These are phyloP conservation scores for Neospora caninum DNA, from an alignment of 169 alveolate genomes.

Conservation along the genomic window DNA sequence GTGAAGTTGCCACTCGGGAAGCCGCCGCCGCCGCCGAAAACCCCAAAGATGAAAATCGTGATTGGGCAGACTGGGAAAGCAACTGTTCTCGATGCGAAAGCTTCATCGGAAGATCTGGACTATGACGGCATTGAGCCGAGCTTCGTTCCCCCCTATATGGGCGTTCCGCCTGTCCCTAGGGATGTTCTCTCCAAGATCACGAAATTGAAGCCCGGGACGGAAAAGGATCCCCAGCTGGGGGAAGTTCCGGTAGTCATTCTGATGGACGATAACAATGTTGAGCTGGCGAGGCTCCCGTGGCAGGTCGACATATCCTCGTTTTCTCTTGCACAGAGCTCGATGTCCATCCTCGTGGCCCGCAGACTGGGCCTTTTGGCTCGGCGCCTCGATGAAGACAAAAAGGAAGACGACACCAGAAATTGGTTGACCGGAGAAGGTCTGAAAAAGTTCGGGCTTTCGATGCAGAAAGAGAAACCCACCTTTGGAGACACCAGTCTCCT, in stretches of 20 bases:
- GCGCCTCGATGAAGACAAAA: slow-evolving; percentile 3
- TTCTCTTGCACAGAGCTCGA: slow-evolving; percentile 37
- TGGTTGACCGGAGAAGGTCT: slow-evolving; percentile 41
- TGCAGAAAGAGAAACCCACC: neutral
- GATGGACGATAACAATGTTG: slow-evolving; percentile 40
- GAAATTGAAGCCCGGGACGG: slow-evolving; percentile 33
- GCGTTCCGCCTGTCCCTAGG: neutral
- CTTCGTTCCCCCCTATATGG: neutral
- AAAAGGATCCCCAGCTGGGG: slow-evolving; percentile 16
- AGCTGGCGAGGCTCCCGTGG: slow-evolving; percentile 45
- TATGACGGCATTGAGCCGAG: neutral
- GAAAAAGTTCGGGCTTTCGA: neutral
- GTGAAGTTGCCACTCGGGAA: neutral
- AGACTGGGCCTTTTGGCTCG: slow-evolving; percentile 31
- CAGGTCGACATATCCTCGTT: slow-evolving; percentile 43
- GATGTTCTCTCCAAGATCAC: slow-evolving; percentile 17
- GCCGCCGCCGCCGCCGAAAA: neutral
- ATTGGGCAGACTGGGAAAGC: neutral
- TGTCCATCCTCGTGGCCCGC: slow-evolving; percentile 32
- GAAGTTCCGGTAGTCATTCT: slow-evolving; percentile 21
- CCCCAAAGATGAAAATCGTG: neutral
- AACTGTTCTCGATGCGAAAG: neutral
- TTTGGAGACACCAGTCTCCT: neutral
- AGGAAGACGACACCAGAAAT: neutral
- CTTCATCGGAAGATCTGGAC: neutral